Evolutionary conservation across 2,329 filamentous ascomycete species (phyloP), one percentile per base, ranked within the genome.

Genomic region (Fusarium avenaceum): DNA sequence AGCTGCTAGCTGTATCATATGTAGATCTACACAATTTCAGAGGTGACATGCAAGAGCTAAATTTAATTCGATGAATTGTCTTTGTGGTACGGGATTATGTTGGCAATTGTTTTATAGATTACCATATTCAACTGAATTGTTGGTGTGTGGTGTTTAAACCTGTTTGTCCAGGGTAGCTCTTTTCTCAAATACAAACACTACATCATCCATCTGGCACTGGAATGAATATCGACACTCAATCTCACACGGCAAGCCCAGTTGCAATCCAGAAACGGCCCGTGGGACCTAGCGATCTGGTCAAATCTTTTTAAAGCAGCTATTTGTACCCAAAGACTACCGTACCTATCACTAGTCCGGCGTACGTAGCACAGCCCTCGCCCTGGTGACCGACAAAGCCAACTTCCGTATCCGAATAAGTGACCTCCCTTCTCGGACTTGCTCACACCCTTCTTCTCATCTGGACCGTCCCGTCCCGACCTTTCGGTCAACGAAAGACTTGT

Each of bases 381-480:
- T 55, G 20, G 8, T 28, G 20, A 26, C 17, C 19, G 28, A 22
- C 44, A 47, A 42, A 33, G n/a, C 26, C 26, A 28, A 28, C 2
- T 30, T 44, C 24, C 39, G 22, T 50, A 22, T 57, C 32, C 30
- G 28, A 38, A 57, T 48, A 42, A 39, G 15, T 38, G 35, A 38
- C 40, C 15, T 40, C 40, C 20, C n/a, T 38, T 28, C 43, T 28
- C 30, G 26, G 40, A 45, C 59, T 28, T 33, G 35, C 33, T 46
- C 53, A 39, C 45, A 54, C 48, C 65, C 40, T 49, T 35, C 20
- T 45, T 9, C 32, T 48, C 33, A 20, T 28, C 50, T 60, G 63
- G 57, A 57, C 44, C 66, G 66, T 64, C 57, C 67, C 57, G 66
- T 70, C 44, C 67, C 67, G 57, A 46, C 49, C 22, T 54, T 69